Percentiles rank a stretch among this genome's conserved stretches.
Evolutionary conservation across 176 grass and related monocot genomes (phyloP).

Genomic region (Neostapfia colusana): DNA sequence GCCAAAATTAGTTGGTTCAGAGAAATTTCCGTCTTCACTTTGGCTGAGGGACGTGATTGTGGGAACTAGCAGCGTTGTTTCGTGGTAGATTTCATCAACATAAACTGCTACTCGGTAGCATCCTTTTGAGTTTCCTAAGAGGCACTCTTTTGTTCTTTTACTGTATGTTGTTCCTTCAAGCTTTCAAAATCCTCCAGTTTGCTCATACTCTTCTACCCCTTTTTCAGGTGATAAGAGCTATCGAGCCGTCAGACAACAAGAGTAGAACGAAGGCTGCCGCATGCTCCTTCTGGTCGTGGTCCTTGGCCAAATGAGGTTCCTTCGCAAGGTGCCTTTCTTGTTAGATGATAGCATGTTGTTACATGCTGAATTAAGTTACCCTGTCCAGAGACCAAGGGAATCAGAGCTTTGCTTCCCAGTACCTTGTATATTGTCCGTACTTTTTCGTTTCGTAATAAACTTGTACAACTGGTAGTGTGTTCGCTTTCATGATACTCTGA

Average conservation of each 20-base stretch:
- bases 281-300: slow-evolving; percentile 6
- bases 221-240: slow-evolving; percentile 39
- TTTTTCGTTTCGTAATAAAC: slow-evolving; percentile 41
- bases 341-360: slow-evolving; percentile 26
- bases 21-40: not conserved
- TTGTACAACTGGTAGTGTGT: slow-evolving; percentile 28
- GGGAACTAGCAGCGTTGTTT: not conserved
- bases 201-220: slow-evolving; percentile 25
- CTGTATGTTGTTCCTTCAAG: slow-evolving; percentile 27
- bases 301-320: slow-evolving; percentile 7
- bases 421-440: slow-evolving; percentile 44
- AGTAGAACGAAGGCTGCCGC: slow-evolving; percentile 33
- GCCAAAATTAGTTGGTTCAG: not conserved
- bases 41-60: not conserved
- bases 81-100: slow-evolving; percentile 5
- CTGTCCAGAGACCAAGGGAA: slow-evolving; percentile 16
- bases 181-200: slow-evolving; percentile 1
- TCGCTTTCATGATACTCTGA: not conserved
- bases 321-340: slow-evolving; percentile 18
- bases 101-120: slow-evolving; percentile 1
- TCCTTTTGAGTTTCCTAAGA: slow-evolving; percentile 16
- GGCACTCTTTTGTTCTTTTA: slow-evolving; percentile 18
- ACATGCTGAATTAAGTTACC: slow-evolving; percentile 40
- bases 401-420: slow-evolving; percentile 29
- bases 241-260: slow-evolving; percentile 31